Percentiles rank a stretch among this genome's conserved stretches.
These are phyloP conservation scores for Logfia minima DNA, from an alignment of 129 eudicot species.

Conservation along the genomic window DNA sequence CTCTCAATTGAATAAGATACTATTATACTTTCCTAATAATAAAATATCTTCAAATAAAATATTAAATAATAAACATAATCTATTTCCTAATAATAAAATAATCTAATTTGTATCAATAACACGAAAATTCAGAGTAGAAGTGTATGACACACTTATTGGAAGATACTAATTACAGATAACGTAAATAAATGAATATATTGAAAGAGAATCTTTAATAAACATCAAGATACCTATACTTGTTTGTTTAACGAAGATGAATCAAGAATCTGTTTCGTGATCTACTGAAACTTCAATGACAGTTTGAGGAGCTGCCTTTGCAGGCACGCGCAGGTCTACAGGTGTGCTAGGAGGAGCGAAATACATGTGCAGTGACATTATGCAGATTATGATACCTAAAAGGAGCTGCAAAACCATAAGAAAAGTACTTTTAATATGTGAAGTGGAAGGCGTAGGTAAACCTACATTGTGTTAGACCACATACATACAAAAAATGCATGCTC, in stretches of 20 bases:
- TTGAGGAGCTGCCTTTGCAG: slow-evolving; percentile 52
- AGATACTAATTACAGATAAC: not conserved
- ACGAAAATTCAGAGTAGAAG: not conserved
- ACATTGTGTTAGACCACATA: slow-evolving; percentile 9
- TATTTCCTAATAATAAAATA: too few relatives aligned
- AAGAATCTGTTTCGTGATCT: slow-evolving; percentile 59
- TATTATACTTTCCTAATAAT: too few relatives aligned
- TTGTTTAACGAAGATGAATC: slow-evolving; percentile 35
- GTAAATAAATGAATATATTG: slow-evolving; percentile 20
- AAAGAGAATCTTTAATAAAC: not conserved
- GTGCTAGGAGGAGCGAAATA: slow-evolving; percentile 89
- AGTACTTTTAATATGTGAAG: not conserved
- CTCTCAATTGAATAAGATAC: too few relatives aligned
- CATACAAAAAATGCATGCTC: not conserved
- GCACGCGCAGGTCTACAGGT: slow-evolving; percentile 74
- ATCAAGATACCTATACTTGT: slow-evolving; percentile 37
- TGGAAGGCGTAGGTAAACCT: not conserved
- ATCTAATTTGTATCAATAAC: not conserved
- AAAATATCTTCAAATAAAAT: too few relatives aligned
- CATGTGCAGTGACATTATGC: slow-evolving; percentile 98
- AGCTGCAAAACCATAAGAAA: slow-evolving; percentile 54
- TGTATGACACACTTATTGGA: not conserved
- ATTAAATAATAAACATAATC: too few relatives aligned
- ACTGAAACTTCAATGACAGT: slow-evolving; percentile 52
- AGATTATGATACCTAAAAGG: slow-evolving; percentile 78